Percentiles rank a stretch among this genome's conserved stretches.
phyloP scores from a whole-genome alignment of 2,329 filamentous ascomycete genomes.

The Botrytis medusae region DNA sequence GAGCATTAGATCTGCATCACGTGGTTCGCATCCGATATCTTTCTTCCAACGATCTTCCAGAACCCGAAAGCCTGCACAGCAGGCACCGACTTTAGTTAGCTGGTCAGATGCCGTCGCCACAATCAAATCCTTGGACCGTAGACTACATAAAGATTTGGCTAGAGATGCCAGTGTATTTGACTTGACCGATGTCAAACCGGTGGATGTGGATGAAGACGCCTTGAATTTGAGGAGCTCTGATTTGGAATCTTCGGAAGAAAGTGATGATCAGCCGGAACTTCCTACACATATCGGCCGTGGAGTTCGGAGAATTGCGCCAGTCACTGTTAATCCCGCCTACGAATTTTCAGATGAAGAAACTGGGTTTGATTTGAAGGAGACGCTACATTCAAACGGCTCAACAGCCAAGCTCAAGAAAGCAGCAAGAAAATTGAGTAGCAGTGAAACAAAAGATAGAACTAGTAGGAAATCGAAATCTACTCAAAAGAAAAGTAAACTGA shows the following conservation, averaged over 20 bases:
- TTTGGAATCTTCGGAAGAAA: neutral
- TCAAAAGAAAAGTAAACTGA: slow-evolving; percentile 5
- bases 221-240: neutral
- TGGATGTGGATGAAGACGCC: slow-evolving; percentile 7
- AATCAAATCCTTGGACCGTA: slow-evolving; percentile 35
- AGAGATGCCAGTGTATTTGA: slow-evolving; percentile 30
- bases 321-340: slow-evolving; percentile 6
- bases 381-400: neutral
- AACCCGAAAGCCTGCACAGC: slow-evolving; percentile 31
- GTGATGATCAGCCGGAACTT: slow-evolving; percentile 9
- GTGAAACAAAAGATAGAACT: neutral
- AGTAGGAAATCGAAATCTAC: slow-evolving; percentile 9
- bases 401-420: neutral
- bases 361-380: neutral
- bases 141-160: slow-evolving; percentile 34
- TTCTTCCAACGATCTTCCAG: slow-evolving; percentile 26
- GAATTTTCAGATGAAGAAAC: slow-evolving; percentile 23
- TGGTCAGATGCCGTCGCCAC: slow-evolving; percentile 38
- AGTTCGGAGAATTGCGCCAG: slow-evolving; percentile 1
- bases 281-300: neutral
- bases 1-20: neutral
- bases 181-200: slow-evolving; percentile 14
- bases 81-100: slow-evolving; percentile 34
- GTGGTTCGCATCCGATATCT: neutral
- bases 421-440: neutral